Percentiles rank a stretch among this genome's conserved stretches.
Conservation (phyloP, 2,329 filamentous ascomycete genomes). For the Tolypocladium pustulatum region DNA sequence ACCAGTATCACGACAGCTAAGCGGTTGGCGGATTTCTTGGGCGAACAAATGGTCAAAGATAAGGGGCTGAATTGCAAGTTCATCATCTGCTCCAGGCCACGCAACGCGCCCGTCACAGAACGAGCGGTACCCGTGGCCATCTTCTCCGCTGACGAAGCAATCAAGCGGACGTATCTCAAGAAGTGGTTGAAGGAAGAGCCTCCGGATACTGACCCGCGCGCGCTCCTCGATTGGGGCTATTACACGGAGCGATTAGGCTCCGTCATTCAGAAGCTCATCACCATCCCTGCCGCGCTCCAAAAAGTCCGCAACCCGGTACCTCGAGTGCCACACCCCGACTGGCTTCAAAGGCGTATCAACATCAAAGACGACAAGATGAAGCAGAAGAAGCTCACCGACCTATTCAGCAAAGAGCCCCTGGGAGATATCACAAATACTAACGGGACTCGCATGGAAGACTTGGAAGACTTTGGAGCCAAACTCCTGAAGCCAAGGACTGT, state of each 20-base stretch:
- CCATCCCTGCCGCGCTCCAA: slow-evolving; percentile 91
- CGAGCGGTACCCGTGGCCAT: slow-evolving; percentile 92
- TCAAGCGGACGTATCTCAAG: slow-evolving; percentile 80
- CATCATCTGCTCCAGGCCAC: slow-evolving; percentile 84
- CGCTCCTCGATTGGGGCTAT: slow-evolving; percentile 92
- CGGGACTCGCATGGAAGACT: slow-evolving; percentile 47
- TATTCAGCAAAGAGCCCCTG: slow-evolving; percentile 64
- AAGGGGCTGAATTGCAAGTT: slow-evolving; percentile 99
- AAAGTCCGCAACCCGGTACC: slow-evolving; percentile 93
- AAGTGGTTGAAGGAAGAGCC: slow-evolving; percentile 97
- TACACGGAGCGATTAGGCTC: slow-evolving; percentile 93
- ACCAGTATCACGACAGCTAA: slow-evolving; percentile 98
- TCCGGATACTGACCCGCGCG: slow-evolving; percentile 78
- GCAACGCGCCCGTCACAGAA: slow-evolving; percentile 86
- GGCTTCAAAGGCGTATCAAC: slow-evolving; percentile 88
- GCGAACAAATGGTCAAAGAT: slow-evolving; percentile 98
- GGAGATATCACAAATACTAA: slow-evolving; percentile 61
- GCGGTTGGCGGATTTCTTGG: slow-evolving; percentile 88
- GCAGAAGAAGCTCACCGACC: slow-evolving; percentile 95
- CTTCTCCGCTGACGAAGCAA: slow-evolving; percentile 82
- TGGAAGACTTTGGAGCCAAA: slow-evolving; percentile 72
- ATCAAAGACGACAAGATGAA: slow-evolving; percentile 96
- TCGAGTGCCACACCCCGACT: slow-evolving; percentile 87
- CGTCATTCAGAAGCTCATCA: slow-evolving; percentile 97
- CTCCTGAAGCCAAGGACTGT: slow-evolving; percentile 55